Percentiles rank a stretch among this genome's conserved stretches.
Conservation (phyloP, 2,329 filamentous ascomycete genomes). For the Colletotrichum godetiae region DNA sequence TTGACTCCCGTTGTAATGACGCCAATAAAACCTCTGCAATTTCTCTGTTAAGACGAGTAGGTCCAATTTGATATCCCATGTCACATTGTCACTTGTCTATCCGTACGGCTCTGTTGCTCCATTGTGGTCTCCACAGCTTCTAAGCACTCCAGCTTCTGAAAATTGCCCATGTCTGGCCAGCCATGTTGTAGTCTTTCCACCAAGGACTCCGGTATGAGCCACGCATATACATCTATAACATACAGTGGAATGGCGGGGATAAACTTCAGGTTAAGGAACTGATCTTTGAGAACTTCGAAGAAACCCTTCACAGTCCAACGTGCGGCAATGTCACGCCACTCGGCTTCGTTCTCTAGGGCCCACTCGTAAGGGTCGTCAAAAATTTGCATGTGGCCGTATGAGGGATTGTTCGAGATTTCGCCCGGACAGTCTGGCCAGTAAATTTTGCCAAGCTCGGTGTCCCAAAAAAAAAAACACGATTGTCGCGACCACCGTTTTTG, state of each 20-base stretch:
- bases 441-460: slow-evolving; percentile 41
- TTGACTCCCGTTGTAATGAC: too few species aligned
- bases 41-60: too few species aligned
- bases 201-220: slow-evolving; percentile 1
- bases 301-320: slow-evolving; percentile 42
- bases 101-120: background rate
- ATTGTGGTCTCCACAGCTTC: slow-evolving; percentile 11
- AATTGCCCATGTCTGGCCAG: slow-evolving; percentile 39
- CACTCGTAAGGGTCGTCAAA: background rate
- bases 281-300: slow-evolving; percentile 41
- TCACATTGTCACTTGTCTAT: too few species aligned
- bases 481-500: slow-evolving; percentile 22
- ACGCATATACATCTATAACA: slow-evolving; percentile 4
- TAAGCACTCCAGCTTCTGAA: slow-evolving; percentile 41
- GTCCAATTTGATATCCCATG: too few species aligned
- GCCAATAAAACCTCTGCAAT: too few species aligned
- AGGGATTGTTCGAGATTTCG: background rate
- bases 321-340: slow-evolving; percentile 38
- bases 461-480: slow-evolving; percentile 38
- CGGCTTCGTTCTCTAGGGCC: slow-evolving; percentile 36
- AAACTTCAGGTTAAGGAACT: slow-evolving; percentile 38
- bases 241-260: slow-evolving; percentile 35
- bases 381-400: slow-evolving; percentile 15
- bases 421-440: slow-evolving; percentile 39
- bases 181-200: slow-evolving; percentile 38